These are phyloP conservation scores for Zasmidium angulare DNA, from an alignment of 2,329 filamentous ascomycete species.

Conservation along the genomic window DNA sequence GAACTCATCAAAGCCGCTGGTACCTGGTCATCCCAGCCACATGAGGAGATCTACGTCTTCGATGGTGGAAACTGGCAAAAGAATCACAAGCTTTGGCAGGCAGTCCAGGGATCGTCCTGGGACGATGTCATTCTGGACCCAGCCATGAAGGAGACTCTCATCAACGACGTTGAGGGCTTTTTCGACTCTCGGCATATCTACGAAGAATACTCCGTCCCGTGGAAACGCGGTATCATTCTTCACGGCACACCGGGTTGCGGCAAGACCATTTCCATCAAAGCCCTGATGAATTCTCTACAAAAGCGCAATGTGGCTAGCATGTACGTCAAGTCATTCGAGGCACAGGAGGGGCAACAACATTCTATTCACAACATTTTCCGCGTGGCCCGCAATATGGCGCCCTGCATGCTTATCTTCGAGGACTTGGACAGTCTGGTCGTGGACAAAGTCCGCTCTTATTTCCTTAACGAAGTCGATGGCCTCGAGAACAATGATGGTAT, in stretches of 20 bases:
- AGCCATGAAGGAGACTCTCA: slow-evolving; percentile 44
- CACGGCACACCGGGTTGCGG: slow-evolving; percentile 45
- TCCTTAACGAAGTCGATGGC: slow-evolving; percentile 70
- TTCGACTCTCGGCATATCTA: slow-evolving; percentile 41
- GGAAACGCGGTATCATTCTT: slow-evolving; percentile 46
- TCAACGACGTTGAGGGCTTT: slow-evolving; percentile 40
- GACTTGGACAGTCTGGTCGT: slow-evolving; percentile 68
- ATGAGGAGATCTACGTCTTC: slow-evolving; percentile 45
- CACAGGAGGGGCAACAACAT: slow-evolving; percentile 33
- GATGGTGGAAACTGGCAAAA: slow-evolving; percentile 43
- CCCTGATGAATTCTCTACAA: slow-evolving; percentile 40
- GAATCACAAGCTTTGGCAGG: slow-evolving; percentile 38
- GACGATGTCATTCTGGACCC: slow-evolving; percentile 49
- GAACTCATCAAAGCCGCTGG: slow-evolving; percentile 41
- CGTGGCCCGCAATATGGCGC: slow-evolving; percentile 61
- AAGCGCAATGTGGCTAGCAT: slow-evolving; percentile 39
- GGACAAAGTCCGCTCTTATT: slow-evolving; percentile 62
- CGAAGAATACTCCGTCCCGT: slow-evolving; percentile 47
- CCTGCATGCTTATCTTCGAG: slow-evolving; percentile 70
- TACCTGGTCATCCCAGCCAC: slow-evolving; percentile 42
- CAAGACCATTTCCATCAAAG: slow-evolving; percentile 49
- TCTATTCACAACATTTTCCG: slow-evolving; percentile 56
- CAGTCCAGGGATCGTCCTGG: slow-evolving; percentile 44
- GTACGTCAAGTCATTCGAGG: slow-evolving; percentile 44
- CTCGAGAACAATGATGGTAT: slow-evolving; percentile 69